These are phyloP conservation scores for Globisporangium sylvaticum DNA, from an alignment of 352 stramenopile genomes.

Conservation along the genomic window DNA sequence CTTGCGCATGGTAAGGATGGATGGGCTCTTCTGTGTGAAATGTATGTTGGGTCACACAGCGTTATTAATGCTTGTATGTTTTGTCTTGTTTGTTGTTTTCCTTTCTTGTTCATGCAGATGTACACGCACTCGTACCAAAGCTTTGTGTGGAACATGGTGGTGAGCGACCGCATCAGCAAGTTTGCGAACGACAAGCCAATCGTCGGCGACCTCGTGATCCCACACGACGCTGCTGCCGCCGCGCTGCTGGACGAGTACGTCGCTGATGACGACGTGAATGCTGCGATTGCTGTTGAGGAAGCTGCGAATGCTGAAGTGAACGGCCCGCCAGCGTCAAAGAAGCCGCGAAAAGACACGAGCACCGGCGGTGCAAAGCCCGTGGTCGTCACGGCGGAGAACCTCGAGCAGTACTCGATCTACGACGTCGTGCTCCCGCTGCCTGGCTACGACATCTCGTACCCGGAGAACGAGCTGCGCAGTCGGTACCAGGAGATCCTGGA, in stretches of 20 bases:
- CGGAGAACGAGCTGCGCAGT: slow-evolving; percentile 76
- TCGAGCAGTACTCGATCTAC: slow-evolving; percentile 87
- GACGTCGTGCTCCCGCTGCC: slow-evolving; percentile 96
- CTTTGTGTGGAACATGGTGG: slow-evolving; percentile 94
- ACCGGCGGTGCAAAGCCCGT: slow-evolving; percentile 13
- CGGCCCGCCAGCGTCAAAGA: slow-evolving; percentile 27
- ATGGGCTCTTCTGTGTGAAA: background rate
- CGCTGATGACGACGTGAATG: slow-evolving; percentile 21
- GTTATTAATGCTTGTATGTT: background rate
- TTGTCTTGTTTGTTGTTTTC: background rate
- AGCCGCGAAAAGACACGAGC: slow-evolving; percentile 28
- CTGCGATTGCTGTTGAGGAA: background rate
- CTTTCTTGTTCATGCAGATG: slow-evolving; percentile 41
- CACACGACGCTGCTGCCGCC: slow-evolving; percentile 14
- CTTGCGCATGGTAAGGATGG: slow-evolving; percentile 60
- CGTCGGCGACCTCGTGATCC: slow-evolving; percentile 91
- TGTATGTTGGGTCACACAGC: too few species aligned
- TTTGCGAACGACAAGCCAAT: slow-evolving; percentile 64
- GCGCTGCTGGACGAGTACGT: slow-evolving; percentile 25
- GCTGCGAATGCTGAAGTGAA: slow-evolving; percentile 21
- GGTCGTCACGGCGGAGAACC: slow-evolving; percentile 87
- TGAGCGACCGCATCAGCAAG: slow-evolving; percentile 84
- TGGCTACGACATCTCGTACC: slow-evolving; percentile 89
- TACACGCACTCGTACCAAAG: slow-evolving; percentile 93
- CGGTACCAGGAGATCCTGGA: slow-evolving; percentile 62